phyloP scores from a whole-genome alignment of 2,329 filamentous ascomycete species.

The Arachnomyces sp. region DNA sequence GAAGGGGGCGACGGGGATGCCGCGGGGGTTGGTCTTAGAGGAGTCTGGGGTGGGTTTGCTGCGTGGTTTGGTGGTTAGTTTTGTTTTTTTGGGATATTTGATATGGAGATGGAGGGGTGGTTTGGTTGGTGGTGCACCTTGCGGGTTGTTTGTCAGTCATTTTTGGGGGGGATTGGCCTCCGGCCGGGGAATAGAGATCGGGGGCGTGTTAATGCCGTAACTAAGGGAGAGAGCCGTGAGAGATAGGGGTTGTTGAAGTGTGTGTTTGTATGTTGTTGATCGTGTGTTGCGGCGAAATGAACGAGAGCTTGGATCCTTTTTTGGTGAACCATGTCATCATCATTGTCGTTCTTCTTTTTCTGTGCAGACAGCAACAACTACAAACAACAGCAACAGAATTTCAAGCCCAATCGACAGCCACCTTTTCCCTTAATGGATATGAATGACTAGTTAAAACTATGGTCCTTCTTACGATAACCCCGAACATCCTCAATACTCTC shows the following conservation, averaged over 20 bases:
- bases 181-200: too few species aligned
- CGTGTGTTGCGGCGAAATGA: too few species aligned
- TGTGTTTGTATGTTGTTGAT: too few species aligned
- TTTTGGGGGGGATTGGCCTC: constrained; percentile 4
- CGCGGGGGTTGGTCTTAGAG: constrained; percentile 35
- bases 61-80: constrained; percentile 16
- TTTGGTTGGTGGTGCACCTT: constrained; percentile 16
- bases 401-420: too few species aligned
- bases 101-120: neutral
- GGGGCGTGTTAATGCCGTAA: too few species aligned
- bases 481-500: constrained; percentile 31
- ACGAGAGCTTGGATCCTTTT: neutral
- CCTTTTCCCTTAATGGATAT: too few species aligned
- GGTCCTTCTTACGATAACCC: constrained; percentile 35
- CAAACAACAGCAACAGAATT: too few species aligned
- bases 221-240: too few species aligned
- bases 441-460: constrained; percentile 17
- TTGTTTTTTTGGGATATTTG: constrained; percentile 4
- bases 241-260: too few species aligned
- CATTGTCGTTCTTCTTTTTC: too few species aligned
- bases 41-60: constrained; percentile 12
- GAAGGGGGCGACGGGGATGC: constrained; percentile 40
- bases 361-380: too few species aligned
- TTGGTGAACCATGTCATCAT: too few species aligned
- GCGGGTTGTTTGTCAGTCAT: constrained; percentile 26